Percentiles rank a stretch among this genome's conserved stretches.
These are phyloP conservation scores for Salinomyces thailandicus DNA, from an alignment of 2,329 filamentous ascomycete genomes.

Conservation along the genomic window DNA sequence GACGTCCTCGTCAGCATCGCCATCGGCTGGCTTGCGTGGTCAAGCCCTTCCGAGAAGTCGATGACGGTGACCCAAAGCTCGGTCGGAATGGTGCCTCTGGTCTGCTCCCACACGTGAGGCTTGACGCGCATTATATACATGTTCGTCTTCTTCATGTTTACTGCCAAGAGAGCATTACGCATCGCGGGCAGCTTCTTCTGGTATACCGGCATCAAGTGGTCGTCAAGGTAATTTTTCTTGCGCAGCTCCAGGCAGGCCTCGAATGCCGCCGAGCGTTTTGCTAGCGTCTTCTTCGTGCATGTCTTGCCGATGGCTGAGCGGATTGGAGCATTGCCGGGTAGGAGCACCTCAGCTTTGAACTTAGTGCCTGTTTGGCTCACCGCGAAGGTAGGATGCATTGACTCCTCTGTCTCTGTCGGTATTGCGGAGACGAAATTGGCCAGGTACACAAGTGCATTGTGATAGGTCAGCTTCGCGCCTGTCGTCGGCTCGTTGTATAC, in stretches of 20 bases:
- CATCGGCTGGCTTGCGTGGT: conserved; percentile 51
- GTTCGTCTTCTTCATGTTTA: conserved; percentile 65
- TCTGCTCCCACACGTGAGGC: conserved; percentile 58
- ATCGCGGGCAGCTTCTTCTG: conserved; percentile 63
- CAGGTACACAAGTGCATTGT: conserved; percentile 60
- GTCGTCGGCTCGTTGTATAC: conserved; percentile 53
- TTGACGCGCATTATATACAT: conserved; percentile 71
- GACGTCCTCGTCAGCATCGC: conserved; percentile 58
- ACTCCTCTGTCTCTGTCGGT: conserved; percentile 41
- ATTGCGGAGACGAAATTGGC: conserved; percentile 64
- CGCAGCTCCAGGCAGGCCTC: conserved; percentile 64
- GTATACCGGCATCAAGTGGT: conserved; percentile 63
- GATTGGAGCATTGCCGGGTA: conserved; percentile 67
- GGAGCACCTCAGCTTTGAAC: conserved; percentile 66
- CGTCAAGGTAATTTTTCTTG: conserved; percentile 57
- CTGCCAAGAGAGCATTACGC: conserved; percentile 75
- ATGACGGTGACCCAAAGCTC: conserved; percentile 54
- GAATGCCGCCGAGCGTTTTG: conserved; percentile 84
- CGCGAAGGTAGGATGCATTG: conserved; percentile 48
- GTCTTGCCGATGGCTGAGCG: conserved; percentile 53
- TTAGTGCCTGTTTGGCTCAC: conserved; percentile 46
- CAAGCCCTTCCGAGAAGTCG: conserved; percentile 49
- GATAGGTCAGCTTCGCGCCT: conserved; percentile 69
- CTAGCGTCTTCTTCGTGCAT: conserved; percentile 59
- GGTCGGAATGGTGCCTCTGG: conserved; percentile 36